phyloP scores from a whole-genome alignment of 176 grass and related monocot species.

The Ananas comosus region DNA sequence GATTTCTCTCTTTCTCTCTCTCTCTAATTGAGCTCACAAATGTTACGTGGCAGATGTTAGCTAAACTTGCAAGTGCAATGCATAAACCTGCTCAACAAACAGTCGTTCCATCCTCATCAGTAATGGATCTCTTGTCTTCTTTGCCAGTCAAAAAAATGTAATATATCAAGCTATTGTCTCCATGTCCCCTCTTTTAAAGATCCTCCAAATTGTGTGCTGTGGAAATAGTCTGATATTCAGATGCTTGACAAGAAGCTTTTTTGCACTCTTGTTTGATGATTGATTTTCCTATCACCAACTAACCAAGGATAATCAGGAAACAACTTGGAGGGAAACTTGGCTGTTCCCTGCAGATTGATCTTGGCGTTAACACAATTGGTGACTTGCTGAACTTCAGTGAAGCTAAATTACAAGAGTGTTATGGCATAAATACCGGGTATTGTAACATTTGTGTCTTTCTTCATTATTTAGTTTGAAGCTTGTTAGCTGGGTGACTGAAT shows the following conservation, averaged over 20 bases:
- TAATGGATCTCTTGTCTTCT: constrained; percentile 64
- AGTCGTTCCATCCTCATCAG: constrained; percentile 71
- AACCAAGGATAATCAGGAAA: constrained; percentile 50
- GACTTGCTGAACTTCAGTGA: constrained; percentile 70
- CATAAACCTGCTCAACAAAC: constrained; percentile 98
- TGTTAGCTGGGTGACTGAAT: neutral
- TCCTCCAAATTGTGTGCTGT: neutral
- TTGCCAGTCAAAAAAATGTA: constrained; percentile 95
- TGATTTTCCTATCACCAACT: neutral
- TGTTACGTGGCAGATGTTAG: constrained; percentile 65
- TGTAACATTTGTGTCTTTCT: neutral
- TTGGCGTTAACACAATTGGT: constrained; percentile 67
- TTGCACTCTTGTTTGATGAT: neutral
- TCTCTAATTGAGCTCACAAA: constrained; percentile 18
- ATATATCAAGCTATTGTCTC: constrained; percentile 13
- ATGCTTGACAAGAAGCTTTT: neutral
- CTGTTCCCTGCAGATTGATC: constrained; percentile 71
- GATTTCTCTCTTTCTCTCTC: neutral
- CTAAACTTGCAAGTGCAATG: constrained; percentile 91
- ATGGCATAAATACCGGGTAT: constrained; percentile 90
- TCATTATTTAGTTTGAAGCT: neutral
- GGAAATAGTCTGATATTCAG: neutral
- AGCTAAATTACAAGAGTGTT: constrained; percentile 65
- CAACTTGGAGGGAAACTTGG: constrained; percentile 95
- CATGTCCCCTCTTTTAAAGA: constrained; percentile 1